Evolutionary conservation across 192 early-diverging fungal genomes (phyloP).

Genomic region (Funneliformis mosseae): DNA sequence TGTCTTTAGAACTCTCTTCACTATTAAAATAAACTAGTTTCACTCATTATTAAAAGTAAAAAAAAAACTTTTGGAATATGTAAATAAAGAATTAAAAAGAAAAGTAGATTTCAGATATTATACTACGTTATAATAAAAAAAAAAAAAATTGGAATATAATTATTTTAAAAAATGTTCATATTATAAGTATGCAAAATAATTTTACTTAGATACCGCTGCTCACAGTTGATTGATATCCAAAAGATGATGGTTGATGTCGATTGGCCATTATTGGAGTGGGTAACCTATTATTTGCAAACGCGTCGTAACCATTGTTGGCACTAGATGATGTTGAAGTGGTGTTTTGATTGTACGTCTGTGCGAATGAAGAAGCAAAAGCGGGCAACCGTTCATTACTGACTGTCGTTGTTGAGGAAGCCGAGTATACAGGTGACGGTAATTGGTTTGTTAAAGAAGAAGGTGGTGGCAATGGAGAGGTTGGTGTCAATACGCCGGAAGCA

Average conservation of each 20-base stretch:
- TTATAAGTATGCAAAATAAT: too few species aligned
- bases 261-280: not conserved
- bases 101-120: too few species aligned
- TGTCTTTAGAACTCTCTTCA: not conserved
- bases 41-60: not conserved
- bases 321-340: not conserved
- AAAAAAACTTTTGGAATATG: not conserved
- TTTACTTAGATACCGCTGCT: not conserved
- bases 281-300: not conserved
- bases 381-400: not conserved
- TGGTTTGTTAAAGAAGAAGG: not conserved
- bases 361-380: not conserved
- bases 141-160: too few species aligned
- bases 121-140: too few species aligned
- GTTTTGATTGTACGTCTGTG: not conserved
- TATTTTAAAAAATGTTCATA: too few species aligned
- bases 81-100: too few species aligned
- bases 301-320: not conserved
- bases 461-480: constrained; percentile 1
- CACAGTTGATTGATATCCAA: not conserved
- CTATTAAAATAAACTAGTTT: too few species aligned
- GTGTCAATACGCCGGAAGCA: not conserved
- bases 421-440: not conserved
- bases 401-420: not conserved
- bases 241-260: not conserved